Base-by-base conservation (phyloP, 345 rosid species). In the Citrus australasica region DNA sequence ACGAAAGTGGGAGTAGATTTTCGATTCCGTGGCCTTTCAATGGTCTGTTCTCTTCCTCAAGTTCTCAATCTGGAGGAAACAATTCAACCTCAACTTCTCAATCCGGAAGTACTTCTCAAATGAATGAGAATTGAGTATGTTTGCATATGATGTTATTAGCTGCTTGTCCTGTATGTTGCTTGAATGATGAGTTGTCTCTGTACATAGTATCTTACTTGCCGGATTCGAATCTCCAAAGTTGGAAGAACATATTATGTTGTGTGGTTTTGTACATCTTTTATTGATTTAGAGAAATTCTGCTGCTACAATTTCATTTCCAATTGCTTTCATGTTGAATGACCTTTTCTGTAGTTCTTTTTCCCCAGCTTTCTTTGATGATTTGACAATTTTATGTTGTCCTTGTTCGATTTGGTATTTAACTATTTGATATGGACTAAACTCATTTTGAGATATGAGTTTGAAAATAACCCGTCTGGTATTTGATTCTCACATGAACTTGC, bases 21-120 rank as follows among this genome's bases (percentile, higher is more conserved):
- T 79, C 93, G 6, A 38, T 92, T 68, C 92, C 88, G 14, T 95
- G 99, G 99, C 98, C 92, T 8, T 93, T 95, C 69, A 91, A 82
- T 82, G 88, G 96, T 32, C 85, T 92, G 69, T 92, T 95, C 79
- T 89, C 97, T 9, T 86, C 95, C 2, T 88, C 89, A 0, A 85
- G 84, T 59, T 82, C 94, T 24, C 91, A 87, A 11, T 62, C 91
- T 7, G 76, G 84, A 46, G 84, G 83, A 63, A 86, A 81, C 83
- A 88, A 86, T 81, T 79, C 86, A 28, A 67, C 85, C 40, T 82
- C 90, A 2, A 27, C 75, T 65, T 78, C 83, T 59, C 74, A 76
- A 25, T 62, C 81, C 8, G 88, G 86, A 76, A 83, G 51, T 76
- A 35, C 86, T 73, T 80, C 90, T 38, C 83, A 70, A 76, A 73